These are phyloP conservation scores for Erodium trifolium DNA, from an alignment of 441 rosid genomes.

Conservation along the genomic window DNA sequence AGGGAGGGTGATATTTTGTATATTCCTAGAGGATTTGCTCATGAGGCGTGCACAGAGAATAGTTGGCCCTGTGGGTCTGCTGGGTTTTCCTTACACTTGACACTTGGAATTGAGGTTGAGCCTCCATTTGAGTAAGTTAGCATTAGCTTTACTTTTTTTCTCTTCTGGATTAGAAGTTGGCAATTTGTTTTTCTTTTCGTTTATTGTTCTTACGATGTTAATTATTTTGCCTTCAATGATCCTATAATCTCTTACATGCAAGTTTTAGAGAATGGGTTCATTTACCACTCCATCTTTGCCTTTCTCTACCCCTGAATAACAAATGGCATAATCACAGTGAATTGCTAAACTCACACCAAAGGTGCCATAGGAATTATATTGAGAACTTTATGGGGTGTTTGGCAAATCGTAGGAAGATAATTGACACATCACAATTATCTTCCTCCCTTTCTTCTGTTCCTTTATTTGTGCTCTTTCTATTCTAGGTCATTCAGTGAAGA, in stretches of 20 bases:
- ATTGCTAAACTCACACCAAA: neutral
- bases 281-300: neutral
- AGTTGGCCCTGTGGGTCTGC: constrained; percentile 20
- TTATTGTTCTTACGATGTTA: neutral
- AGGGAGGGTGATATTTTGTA: constrained; percentile 54
- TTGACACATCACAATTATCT: neutral
- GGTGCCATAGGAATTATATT: neutral
- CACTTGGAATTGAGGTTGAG: constrained; percentile 57
- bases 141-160: neutral
- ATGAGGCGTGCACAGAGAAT: constrained; percentile 41
- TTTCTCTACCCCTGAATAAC: neutral
- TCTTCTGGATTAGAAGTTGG: neutral
- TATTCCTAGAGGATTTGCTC: constrained; percentile 55
- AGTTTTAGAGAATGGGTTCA: neutral
- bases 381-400: neutral
- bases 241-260: neutral
- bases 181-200: neutral
- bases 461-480: neutral
- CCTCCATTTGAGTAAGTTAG: constrained; percentile 58
- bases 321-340: neutral
- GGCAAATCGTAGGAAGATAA: neutral
- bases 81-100: constrained; percentile 45
- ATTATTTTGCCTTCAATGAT: neutral
- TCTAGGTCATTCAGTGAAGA: neutral
- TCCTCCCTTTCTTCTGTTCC: too few species aligned